A percentile compares a stretch with the other conserved stretches of the same genome.
Conservation (phyloP, 2,329 filamentous ascomycete genomes). For the Ophiobolus disseminans region DNA sequence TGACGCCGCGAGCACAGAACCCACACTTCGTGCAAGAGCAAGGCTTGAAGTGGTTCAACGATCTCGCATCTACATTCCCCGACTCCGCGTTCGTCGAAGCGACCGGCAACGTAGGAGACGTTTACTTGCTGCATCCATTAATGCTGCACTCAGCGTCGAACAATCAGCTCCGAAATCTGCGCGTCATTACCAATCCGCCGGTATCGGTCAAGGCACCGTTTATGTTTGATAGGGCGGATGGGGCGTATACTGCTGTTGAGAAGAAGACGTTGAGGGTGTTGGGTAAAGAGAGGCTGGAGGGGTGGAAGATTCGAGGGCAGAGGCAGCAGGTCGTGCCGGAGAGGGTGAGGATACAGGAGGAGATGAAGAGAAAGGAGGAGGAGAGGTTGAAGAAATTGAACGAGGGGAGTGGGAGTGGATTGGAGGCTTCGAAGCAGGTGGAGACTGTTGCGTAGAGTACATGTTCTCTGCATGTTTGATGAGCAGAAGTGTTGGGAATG, state of each 20-base stretch:
- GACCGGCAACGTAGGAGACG: slow-evolving; percentile 62
- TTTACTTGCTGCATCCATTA: slow-evolving; percentile 66
- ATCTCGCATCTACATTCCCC: slow-evolving; percentile 46
- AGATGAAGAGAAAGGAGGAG: slow-evolving; percentile 59
- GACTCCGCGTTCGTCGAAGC: slow-evolving; percentile 61
- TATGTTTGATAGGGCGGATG: slow-evolving; percentile 58
- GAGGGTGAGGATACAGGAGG: slow-evolving; percentile 56
- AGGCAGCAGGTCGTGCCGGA: slow-evolving; percentile 61
- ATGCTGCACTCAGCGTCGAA: slow-evolving; percentile 65
- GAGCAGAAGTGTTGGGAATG: too few relatives aligned
- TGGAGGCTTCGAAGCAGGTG: slow-evolving; percentile 22
- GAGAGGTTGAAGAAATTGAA: slow-evolving; percentile 52
- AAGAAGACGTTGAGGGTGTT: slow-evolving; percentile 60
- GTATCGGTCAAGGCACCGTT: slow-evolving; percentile 62
- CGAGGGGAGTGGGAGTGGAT: slow-evolving; percentile 13
- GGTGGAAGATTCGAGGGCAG: slow-evolving; percentile 60
- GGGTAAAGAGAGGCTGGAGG: slow-evolving; percentile 56
- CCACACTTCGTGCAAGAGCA: slow-evolving; percentile 54
- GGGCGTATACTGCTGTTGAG: slow-evolving; percentile 64
- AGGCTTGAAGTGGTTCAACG: slow-evolving; percentile 56
- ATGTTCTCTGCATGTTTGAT: too few relatives aligned
- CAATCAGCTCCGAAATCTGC: slow-evolving; percentile 56
- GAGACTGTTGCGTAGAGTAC: slow-evolving; percentile 20
- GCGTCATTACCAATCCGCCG: slow-evolving; percentile 64
- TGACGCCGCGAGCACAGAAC: slow-evolving; percentile 62